These are phyloP conservation scores for Clathrus columnatus DNA, from an alignment of 768 basidiomycete species.

Conservation along the genomic window DNA sequence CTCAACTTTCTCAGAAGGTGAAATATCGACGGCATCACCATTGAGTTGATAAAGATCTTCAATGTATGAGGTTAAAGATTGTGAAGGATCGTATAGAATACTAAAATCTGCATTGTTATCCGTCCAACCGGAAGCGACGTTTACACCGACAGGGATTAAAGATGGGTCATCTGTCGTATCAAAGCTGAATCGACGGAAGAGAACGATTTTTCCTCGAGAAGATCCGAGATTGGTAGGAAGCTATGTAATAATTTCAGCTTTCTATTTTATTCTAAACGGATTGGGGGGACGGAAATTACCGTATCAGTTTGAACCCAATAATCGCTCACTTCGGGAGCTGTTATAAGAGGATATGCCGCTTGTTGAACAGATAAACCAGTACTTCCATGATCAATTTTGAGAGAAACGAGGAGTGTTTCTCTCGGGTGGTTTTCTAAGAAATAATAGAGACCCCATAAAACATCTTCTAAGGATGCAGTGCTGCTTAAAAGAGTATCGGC, in stretches of 20 bases:
- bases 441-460: slow-evolving; percentile 41
- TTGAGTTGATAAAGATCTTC: slow-evolving; percentile 16
- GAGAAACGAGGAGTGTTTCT: slow-evolving; percentile 41
- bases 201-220: slow-evolving; percentile 42
- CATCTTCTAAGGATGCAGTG: slow-evolving; percentile 39
- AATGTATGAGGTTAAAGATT: slow-evolving; percentile 8
- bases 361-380: slow-evolving; percentile 37
- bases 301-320: slow-evolving; percentile 40
- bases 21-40: slow-evolving; percentile 3
- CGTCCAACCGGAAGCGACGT: slow-evolving; percentile 36
- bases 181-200: slow-evolving; percentile 41
- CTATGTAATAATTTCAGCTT: background rate
- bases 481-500: slow-evolving; percentile 32
- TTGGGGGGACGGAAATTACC: slow-evolving; percentile 29
- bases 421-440: slow-evolving; percentile 46
- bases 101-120: slow-evolving; percentile 39
- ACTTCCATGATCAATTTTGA: slow-evolving; percentile 41
- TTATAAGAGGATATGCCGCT: slow-evolving; percentile 31
- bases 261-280: too few species aligned
- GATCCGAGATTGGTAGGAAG: slow-evolving; percentile 33
- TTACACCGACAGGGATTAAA: slow-evolving; percentile 18
- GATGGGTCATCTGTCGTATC: slow-evolving; percentile 25
- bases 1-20: slow-evolving; percentile 2
- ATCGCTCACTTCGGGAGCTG: slow-evolving; percentile 29
- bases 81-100: slow-evolving; percentile 7